Conservation (phyloP, 2,329 filamentous ascomycete species). For the Arthrobotrys conoides region DNA sequence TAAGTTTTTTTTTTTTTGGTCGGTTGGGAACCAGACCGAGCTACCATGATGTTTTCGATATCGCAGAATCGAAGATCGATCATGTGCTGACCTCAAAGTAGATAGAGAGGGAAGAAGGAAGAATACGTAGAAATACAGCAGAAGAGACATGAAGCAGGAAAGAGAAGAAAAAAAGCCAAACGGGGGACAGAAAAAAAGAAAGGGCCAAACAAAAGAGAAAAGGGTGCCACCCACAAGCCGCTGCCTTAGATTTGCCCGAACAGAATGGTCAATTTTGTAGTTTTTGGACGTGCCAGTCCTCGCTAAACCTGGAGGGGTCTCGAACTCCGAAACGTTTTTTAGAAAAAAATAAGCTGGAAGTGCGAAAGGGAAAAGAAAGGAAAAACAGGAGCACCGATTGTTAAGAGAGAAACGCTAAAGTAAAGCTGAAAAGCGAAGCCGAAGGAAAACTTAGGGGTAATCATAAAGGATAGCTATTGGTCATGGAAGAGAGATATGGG, state of each 20-base stretch:
- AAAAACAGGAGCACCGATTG: conserved; percentile 59
- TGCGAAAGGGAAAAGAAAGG: conserved; percentile 13
- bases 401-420: conserved; percentile 56
- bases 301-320: conserved; percentile 61
- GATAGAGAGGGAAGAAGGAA: conserved; percentile 35
- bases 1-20: no score
- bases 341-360: conserved; percentile 47
- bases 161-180: background rate
- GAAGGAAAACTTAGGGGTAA: conserved; percentile 18
- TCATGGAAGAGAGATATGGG: background rate
- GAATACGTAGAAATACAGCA: conserved; percentile 4
- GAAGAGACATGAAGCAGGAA: background rate
- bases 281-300: conserved; percentile 59
- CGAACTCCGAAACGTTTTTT: conserved; percentile 61
- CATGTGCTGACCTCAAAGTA: conserved; percentile 39
- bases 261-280: conserved; percentile 47
- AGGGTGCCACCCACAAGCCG: conserved; percentile 48
- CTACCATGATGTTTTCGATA: conserved; percentile 22
- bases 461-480: conserved; percentile 20
- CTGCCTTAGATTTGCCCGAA: conserved; percentile 55
- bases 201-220: conserved; percentile 55
- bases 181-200: conserved; percentile 38
- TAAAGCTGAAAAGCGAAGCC: conserved; percentile 46
- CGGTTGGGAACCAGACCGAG: conserved; percentile 28
- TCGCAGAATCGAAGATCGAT: background rate